phyloP scores from a whole-genome alignment of 2,329 filamentous ascomycete genomes.

The Trichoderma sp. region DNA sequence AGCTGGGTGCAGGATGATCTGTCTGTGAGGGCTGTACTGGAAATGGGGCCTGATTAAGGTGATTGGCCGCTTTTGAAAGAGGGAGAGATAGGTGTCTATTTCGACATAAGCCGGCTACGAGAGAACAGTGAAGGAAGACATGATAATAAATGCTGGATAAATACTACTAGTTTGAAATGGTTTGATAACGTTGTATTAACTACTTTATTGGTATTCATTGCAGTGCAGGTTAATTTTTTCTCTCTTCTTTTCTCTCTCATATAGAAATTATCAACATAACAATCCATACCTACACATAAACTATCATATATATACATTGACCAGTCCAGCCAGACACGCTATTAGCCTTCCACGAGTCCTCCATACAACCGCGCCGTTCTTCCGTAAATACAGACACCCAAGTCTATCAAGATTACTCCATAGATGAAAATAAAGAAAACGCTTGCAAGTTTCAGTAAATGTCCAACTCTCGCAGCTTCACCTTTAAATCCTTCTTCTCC shows the following conservation, averaged over 20 bases:
- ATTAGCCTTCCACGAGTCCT: not conserved
- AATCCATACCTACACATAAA: not conserved
- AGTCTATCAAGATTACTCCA: not conserved
- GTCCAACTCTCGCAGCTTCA: conserved; percentile 39
- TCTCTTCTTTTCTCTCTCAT: not conserved
- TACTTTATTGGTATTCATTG: not conserved
- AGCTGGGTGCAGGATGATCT: conserved; percentile 69
- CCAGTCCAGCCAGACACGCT: not conserved
- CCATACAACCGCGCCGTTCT: not conserved
- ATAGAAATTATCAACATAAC: not conserved
- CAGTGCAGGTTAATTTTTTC: not conserved
- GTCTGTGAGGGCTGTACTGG: conserved; percentile 44
- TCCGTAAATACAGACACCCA: not conserved
- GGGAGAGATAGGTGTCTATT: not conserved
- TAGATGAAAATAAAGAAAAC: not conserved
- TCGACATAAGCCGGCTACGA: not conserved
- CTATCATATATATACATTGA: not conserved
- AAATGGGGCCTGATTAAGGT: conserved; percentile 28
- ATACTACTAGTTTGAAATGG: not conserved
- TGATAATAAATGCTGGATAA: not conserved
- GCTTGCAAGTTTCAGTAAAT: conserved; percentile 34
- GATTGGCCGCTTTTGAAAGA: not conserved
- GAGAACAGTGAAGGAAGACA: not conserved
- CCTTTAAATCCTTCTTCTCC: conserved; percentile 32
- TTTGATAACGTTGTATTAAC: not conserved